Percentiles rank a stretch among this genome's conserved stretches.
These are phyloP conservation scores for Cutaneotrichosporon sp. DNA, from an alignment of 1,284 basidiomycete species.

Conservation along the genomic window DNA sequence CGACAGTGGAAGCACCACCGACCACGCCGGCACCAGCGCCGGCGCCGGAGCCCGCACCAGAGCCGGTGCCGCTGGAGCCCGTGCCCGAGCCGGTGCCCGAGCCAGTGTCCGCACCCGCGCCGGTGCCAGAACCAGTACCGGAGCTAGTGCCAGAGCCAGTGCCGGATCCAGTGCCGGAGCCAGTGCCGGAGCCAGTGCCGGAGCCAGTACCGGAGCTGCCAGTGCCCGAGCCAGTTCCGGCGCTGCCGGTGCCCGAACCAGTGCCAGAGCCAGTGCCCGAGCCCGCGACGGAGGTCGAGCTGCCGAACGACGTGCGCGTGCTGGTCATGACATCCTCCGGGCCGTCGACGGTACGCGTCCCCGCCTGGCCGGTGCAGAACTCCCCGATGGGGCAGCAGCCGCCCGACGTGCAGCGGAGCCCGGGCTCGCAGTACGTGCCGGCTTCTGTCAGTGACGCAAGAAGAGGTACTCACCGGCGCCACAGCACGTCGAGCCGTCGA, in stretches of 20 bases:
- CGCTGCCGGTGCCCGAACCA: too few relatives aligned
- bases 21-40: too few relatives aligned
- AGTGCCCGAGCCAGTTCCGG: too few relatives aligned
- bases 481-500: not conserved
- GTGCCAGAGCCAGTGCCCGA: too few relatives aligned
- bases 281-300: too few relatives aligned
- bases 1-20: too few relatives aligned
- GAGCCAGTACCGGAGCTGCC: too few relatives aligned
- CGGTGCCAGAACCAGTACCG: not conserved
- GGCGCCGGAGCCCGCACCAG: not conserved
- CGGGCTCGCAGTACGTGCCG: conserved; percentile 2
- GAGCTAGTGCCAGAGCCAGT: conserved; percentile 1
- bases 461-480: not conserved
- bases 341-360: not conserved
- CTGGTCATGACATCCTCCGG: too few relatives aligned
- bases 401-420: not conserved
- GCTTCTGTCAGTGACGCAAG: too few relatives aligned
- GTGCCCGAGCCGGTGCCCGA: conserved; percentile 1
- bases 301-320: not conserved
- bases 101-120: not conserved
- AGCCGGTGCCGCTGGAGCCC: not conserved
- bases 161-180: not conserved
- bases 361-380: not conserved
- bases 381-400: conserved; percentile 7
- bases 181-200: not conserved